Percentiles rank a stretch among this genome's conserved stretches.
Conservation (phyloP, 805 yeast genomes). For the Suhomyces pyralidae region DNA sequence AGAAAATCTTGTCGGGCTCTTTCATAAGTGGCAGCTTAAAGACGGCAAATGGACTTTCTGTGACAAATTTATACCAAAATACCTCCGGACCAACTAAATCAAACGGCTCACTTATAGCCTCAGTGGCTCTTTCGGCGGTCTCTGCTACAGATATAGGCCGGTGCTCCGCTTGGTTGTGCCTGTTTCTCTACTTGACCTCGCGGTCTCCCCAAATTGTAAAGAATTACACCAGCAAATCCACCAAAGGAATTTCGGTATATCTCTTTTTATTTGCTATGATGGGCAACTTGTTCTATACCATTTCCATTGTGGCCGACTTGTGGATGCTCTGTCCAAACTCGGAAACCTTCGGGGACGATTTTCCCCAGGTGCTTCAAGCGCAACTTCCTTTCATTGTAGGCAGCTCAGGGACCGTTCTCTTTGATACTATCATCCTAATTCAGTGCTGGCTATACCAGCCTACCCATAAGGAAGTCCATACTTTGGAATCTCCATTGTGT, state of each 20-base stretch:
- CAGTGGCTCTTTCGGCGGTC: neutral
- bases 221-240: conserved; percentile 27
- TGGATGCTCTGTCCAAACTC: conserved; percentile 13
- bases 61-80: too few relatives aligned
- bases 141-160: conserved; percentile 19
- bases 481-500: conserved; percentile 11
- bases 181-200: conserved; percentile 29
- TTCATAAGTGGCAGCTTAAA: conserved; percentile 12
- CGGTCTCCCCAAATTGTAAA: conserved; percentile 36
- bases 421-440: conserved; percentile 29
- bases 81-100: too few relatives aligned
- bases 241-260: conserved; percentile 33
- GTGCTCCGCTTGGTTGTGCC: conserved; percentile 33
- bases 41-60: conserved; percentile 11
- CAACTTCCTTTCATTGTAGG: conserved; percentile 85
- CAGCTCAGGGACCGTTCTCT: conserved; percentile 40
- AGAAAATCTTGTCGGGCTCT: conserved; percentile 13
- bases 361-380: conserved; percentile 29
- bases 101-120: too few relatives aligned
- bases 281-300: conserved; percentile 34
- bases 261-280: conserved; percentile 35
- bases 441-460: conserved; percentile 28
- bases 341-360: conserved; percentile 8
- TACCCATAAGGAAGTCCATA: neutral
- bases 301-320: conserved; percentile 31